These are phyloP conservation scores for Xylariaceae sp. DNA, from an alignment of 2,329 filamentous ascomycete species.

Conservation along the genomic window DNA sequence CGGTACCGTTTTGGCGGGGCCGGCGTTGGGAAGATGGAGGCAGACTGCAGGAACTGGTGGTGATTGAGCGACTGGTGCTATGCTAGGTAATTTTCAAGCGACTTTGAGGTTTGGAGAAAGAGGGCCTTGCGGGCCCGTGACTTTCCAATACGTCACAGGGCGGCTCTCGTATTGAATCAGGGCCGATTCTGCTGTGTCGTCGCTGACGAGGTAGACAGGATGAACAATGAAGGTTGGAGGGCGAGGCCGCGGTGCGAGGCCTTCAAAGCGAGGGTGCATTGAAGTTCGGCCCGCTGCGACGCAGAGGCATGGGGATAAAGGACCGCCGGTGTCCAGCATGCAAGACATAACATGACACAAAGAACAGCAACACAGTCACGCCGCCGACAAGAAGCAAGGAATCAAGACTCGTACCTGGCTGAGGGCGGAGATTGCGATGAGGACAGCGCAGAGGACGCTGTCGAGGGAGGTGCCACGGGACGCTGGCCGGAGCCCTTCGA, in stretches of 20 bases:
- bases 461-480: conserved; percentile 23
- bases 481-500: conserved; percentile 14
- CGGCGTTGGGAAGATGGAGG: neutral
- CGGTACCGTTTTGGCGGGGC: neutral
- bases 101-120: neutral
- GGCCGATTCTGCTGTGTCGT: too few species aligned
- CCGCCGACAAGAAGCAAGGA: neutral
- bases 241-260: too few species aligned
- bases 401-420: conserved; percentile 28
- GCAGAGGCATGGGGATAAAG: too few species aligned
- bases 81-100: neutral
- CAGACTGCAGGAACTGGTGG: neutral
- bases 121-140: too few species aligned
- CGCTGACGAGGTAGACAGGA: too few species aligned
- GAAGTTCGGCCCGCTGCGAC: too few species aligned
- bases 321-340: too few species aligned
- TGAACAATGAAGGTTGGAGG: too few species aligned
- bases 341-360: too few species aligned
- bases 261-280: too few species aligned
- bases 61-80: neutral
- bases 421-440: conserved; percentile 19
- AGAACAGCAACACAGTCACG: neutral
- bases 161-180: too few species aligned
- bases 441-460: conserved; percentile 13
- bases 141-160: too few species aligned